A percentile compares a stretch with the other conserved stretches of the same genome.
Conservation (phyloP, 2,329 filamentous ascomycete species). For the Pseudohalonectria lignicola region DNA sequence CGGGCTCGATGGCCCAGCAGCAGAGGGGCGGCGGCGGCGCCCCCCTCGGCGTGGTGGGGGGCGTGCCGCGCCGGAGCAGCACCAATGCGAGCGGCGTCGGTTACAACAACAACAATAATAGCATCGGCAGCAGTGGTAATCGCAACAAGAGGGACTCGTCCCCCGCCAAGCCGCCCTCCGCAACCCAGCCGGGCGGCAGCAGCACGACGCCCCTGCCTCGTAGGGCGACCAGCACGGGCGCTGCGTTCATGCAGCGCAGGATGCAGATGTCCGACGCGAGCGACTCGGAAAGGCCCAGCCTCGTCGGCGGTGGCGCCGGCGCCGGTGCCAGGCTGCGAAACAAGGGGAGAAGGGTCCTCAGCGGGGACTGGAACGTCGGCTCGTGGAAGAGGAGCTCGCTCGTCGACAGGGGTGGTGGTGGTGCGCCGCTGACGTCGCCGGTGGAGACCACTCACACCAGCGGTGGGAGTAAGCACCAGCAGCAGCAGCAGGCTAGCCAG, state of each 20-base stretch:
- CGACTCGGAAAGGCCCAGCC: slow-evolving; percentile 7
- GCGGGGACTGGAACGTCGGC: slow-evolving; percentile 16
- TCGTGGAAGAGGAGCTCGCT: slow-evolving; percentile 7
- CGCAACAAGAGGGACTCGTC: too few species aligned
- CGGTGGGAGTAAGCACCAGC: background rate
- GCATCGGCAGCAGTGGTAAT: too few species aligned
- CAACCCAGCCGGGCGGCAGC: background rate
- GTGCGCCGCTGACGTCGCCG: background rate
- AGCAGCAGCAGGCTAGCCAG: background rate
- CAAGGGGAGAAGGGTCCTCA: slow-evolving; percentile 13
- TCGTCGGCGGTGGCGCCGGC: background rate
- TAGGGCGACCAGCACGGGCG: slow-evolving; percentile 33
- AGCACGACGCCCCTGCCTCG: slow-evolving; percentile 16
- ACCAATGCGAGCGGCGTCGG: too few species aligned
- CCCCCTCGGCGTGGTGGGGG: too few species aligned
- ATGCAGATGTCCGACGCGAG: slow-evolving; percentile 13
- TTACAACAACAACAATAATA: too few species aligned
- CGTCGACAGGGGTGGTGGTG: background rate
- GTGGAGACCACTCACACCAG: background rate
- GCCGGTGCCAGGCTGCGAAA: background rate
- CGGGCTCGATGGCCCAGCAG: background rate
- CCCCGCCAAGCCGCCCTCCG: background rate
- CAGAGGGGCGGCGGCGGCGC: background rate
- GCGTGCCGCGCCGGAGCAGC: too few species aligned
- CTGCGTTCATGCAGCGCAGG: slow-evolving; percentile 32